Conservation (phyloP, 345 rosid genomes). For the Eutrema yunnanense region DNA sequence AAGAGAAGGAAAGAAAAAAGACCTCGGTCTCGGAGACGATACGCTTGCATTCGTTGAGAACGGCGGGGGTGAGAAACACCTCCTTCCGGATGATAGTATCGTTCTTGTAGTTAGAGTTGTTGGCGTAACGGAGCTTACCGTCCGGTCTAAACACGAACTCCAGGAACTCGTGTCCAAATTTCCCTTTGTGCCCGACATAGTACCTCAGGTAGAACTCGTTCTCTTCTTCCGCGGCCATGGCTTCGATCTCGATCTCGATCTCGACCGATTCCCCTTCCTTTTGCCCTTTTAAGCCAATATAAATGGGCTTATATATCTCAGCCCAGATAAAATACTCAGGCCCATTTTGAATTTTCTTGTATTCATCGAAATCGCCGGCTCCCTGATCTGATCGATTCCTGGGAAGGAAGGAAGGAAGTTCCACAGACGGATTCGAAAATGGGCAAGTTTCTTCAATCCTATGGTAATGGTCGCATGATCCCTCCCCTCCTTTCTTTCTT, state of each 20-base stretch:
- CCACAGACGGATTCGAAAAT: conserved; percentile 32
- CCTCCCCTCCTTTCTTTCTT: neutral
- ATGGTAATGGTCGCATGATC: conserved; percentile 30
- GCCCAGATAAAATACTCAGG: neutral
- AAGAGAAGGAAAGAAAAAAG: neutral
- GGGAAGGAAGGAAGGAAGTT: neutral
- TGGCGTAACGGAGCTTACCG: conserved; percentile 97
- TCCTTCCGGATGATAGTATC: conserved; percentile 99
- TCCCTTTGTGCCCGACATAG: conserved; percentile 98
- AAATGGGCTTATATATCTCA: neutral
- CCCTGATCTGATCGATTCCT: neutral
- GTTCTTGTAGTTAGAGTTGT: conserved; percentile 98
- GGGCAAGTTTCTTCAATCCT: conserved; percentile 34
- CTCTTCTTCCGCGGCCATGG: conserved; percentile 59
- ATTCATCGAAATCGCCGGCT: neutral
- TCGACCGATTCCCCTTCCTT: neutral
- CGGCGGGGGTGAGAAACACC: conserved; percentile 93
- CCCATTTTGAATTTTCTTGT: neutral
- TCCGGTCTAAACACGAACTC: conserved; percentile 98
- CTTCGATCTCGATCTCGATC: neutral
- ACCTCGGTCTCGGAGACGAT: conserved; percentile 98
- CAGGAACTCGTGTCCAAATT: conserved; percentile 96
- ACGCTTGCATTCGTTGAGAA: conserved; percentile 90
- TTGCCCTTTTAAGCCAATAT: neutral
- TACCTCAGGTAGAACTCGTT: conserved; percentile 85